Base-by-base conservation (phyloP, 345 rosid genomes). In the Salix viminalis region DNA sequence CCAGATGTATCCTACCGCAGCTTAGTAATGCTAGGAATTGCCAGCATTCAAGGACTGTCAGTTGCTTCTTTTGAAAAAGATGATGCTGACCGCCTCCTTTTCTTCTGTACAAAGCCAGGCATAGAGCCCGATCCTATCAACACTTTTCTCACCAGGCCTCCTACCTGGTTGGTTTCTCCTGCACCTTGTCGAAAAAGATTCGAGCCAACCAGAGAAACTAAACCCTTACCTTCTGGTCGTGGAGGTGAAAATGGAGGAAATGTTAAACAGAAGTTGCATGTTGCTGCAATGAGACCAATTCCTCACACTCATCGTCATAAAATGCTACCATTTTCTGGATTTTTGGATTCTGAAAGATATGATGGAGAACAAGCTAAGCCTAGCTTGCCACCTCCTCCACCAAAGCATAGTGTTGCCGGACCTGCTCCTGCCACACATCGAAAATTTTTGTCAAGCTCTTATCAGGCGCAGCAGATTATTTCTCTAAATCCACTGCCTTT, bases 1-100 rank as follows among this genome's bases (percentile, higher is more conserved):
- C 98, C 97, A n/a, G 97, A 96, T 83, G 87, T 83, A 69, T 88
- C 94, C 46, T 92, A 94, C 80, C 98, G 92, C 61, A 88, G 95
- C 86, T 87, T 96, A 75, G 99, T 91, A 77, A 86, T 88, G 86
- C 87, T 96, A 75, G 99, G 99, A 72, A 89, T 96, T 54, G 99
- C 95, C 44, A 89, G 99, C 85, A 89, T 96, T 86, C 98, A 96
- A 80, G 99, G 99, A 69, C 79, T 93, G 76, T 83, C 99, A 30
- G 98, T 96, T 80, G 97, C 99, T 83, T 88, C 99, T 74, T 96
- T 96, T 81, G 98, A 94, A 80, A 92, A 92, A 82, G 98, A 92
- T 72, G 99, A 96, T 84, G 92, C 99, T 3, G 87, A 88, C 54
- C 97, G 99, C 76, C 85, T 96, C 74, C 94, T 96, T 80, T 96